A percentile compares a stretch with the other conserved stretches of the same genome.
Conservation (phyloP, 2,329 filamentous ascomycete species). For the Blastomyces parvus region DNA sequence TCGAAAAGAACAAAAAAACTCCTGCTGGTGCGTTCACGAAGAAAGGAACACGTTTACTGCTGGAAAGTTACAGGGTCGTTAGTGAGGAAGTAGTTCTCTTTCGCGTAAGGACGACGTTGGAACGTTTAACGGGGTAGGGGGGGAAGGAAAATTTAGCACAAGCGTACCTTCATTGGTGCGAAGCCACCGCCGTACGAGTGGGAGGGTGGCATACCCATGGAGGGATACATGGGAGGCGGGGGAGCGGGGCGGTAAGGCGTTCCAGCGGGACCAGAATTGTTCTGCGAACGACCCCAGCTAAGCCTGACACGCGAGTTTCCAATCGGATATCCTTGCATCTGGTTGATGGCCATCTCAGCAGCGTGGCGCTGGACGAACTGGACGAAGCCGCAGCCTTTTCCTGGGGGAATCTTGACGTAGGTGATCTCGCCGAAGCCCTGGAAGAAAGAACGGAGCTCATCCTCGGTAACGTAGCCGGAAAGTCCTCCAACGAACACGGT, state of each 20-base stretch:
- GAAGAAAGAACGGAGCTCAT: conserved; percentile 99
- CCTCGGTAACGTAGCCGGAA: conserved; percentile 96
- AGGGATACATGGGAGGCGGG: conserved; percentile 62
- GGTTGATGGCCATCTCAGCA: conserved; percentile 99
- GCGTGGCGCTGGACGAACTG: conserved; percentile 98
- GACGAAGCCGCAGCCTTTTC: conserved; percentile 97
- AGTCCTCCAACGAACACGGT: conserved; percentile 97
- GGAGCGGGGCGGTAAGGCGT: conserved; percentile 95
- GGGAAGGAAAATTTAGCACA: conserved; percentile 11
- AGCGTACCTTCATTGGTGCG: conserved; percentile 55
- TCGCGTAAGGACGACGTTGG: background rate
- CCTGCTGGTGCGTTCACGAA: conserved; percentile 34
- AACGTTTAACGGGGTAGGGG: background rate
- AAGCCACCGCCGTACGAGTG: conserved; percentile 55
- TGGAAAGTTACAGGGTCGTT: conserved; percentile 10
- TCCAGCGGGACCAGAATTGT: conserved; percentile 93
- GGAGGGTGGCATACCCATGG: conserved; percentile 57
- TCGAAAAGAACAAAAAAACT: conserved; percentile 32
- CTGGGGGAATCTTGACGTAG: conserved; percentile 98
- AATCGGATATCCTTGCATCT: conserved; percentile 99
- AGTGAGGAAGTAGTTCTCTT: conserved; percentile 17
- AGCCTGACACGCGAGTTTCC: conserved; percentile 96
- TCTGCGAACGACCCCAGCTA: conserved; percentile 96
- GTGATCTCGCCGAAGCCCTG: conserved; percentile 99
- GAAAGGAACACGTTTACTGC: conserved; percentile 32